Base-by-base conservation (phyloP, 768 basidiomycete species). In the Suillus spraguei region DNA sequence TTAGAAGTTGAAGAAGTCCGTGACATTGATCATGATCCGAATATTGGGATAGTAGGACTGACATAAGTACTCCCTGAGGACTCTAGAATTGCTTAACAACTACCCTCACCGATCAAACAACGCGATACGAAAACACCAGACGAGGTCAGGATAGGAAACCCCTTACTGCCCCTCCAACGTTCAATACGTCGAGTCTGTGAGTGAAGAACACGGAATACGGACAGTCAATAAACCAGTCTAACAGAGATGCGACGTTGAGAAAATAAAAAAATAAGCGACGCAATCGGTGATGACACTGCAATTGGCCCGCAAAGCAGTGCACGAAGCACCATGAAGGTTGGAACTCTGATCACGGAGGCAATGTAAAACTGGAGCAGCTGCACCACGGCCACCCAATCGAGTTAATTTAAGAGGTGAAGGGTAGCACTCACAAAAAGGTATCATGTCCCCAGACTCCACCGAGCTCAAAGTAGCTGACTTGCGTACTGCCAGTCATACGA, bases 371-470 rank as follows among this genome's bases (percentile, higher is more conserved):
- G 22, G 17, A 50, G 58, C 24, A 56, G 59, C 50, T 20, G 33
- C 32, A 20, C 20, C 32, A n/a, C 20, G 10, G 52, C 55, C 55
- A 41, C 28, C 17, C 17, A 38, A 58, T 24, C 53, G 16, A 36
- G 35, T 22, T 13, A 56, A 56, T 52, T 49, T 44, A 56, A 22
- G 17, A 54, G 24, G 50, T n/a, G 41, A 64, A 44, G 59, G 42
- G 59, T 9, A 17, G 24, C 2, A 85, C 90, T 83, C 70, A 91
- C 87, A 99, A 79, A 80, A 98, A 98, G 24, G 95, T 98, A 77
- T 99, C 97, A 71, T 99, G 97, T 1, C 97, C 97, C 96, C 95
- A 99, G n/a, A 99, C 96, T 10, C 97, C 96, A 33, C 97, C 97
- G 2, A 99, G 84, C 77, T 99, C 97, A 73, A 97, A 99, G 76